These are phyloP conservation scores for Arachis monticola DNA, from an alignment of 331 rosid genomes.

Conservation along the genomic window DNA sequence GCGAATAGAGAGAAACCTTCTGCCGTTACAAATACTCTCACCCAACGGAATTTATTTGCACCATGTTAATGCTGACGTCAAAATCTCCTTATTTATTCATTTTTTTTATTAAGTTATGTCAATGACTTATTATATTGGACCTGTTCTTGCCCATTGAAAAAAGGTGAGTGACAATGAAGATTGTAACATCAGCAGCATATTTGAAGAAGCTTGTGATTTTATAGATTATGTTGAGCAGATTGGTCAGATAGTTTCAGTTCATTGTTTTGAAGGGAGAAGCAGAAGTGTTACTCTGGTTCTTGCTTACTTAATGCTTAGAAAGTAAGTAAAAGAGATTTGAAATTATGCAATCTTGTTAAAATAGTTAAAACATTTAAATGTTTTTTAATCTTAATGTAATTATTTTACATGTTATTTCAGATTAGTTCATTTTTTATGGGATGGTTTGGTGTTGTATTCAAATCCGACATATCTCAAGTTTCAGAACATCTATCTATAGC, in stretches of 20 bases:
- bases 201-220: no score
- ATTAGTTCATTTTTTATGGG: no score
- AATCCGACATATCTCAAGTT: no score
- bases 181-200: no score
- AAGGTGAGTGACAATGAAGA: conserved; percentile 1
- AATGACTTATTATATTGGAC: conserved; percentile 6
- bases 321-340: conserved; percentile 63
- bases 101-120: conserved; percentile 2
- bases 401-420: no score
- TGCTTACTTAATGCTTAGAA: conserved; percentile 86
- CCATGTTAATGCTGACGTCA: neutral
- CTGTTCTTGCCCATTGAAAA: conserved; percentile 33
- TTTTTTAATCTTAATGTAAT: no score
- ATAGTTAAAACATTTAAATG: neutral
- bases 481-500: no score
- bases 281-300: conserved; percentile 90
- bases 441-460: no score
- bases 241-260: conserved; percentile 84
- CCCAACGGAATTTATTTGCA: neutral
- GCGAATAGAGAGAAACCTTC: conserved; percentile 92
- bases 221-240: no score
- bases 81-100: conserved; percentile 14
- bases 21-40: conserved; percentile 50
- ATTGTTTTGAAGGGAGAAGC: conserved; percentile 96
- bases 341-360: neutral